Base-by-base conservation (phyloP, 2,329 filamentous ascomycete species). In the Trichoderma sp. region DNA sequence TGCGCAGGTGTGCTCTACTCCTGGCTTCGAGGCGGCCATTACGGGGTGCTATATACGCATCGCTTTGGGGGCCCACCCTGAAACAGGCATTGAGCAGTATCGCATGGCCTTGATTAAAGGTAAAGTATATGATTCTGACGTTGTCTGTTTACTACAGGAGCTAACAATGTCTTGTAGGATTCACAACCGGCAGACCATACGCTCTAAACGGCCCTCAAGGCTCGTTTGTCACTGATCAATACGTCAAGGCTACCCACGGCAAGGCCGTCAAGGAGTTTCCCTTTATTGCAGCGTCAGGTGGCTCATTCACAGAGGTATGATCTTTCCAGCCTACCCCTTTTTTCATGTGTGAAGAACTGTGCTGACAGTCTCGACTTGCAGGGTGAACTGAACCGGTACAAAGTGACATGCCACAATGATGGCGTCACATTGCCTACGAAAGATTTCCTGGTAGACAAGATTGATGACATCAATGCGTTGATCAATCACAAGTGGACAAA, bases 1-100 rank as follows among this genome's bases (percentile, higher is more conserved):
- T 80, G 92, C 92, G 7, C 90, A 95, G 77, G 92, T 97, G 70
- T 98, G 94, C 85, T 97, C 97, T 84, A 95, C 95, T 76, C 96
- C 96, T 12, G 91, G 91, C 4, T 98, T 99, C 75, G 93, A 97
- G 70, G 84, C 92, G 9, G 88, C 92, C 34, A 92, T 98, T 77
- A 89, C 86, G 17, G 94, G 94, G 66, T 97, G 94, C 81, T 99
- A 92, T 79, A 91, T 92, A 47, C 93, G 96, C 66, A 90, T 98
- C 74, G 93, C 91, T 73, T 89, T 98, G 71, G 95, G 95, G 0
- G 87, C 91, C 13, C 92, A 97, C 78, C 88, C 88, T 12, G 87
- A 90, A 26, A 93, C 88, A 4, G 91, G 92, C 4, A 85, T 91
- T 72, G 92, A 92, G 73, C 88, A 93, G 74, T 99, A 99, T 81